Percentiles rank a stretch among this genome's conserved stretches.
Evolutionary conservation across 1,139 yeast genomes (phyloP).

Genomic region (Candida sanyaensis): DNA sequence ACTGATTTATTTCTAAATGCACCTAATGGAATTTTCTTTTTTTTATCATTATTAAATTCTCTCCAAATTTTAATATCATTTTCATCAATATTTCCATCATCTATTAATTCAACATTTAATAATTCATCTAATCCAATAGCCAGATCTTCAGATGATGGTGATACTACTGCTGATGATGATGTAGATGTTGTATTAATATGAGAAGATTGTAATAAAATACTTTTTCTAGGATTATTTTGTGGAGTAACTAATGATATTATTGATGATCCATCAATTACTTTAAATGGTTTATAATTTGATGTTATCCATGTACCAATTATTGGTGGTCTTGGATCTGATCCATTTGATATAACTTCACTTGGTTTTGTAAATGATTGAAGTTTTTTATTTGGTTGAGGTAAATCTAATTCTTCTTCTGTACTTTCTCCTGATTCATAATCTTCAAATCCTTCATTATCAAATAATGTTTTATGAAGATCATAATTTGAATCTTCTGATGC

Average conservation of each 20-base stretch:
- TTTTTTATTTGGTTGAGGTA: slow-evolving; percentile 56
- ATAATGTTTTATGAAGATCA: background rate
- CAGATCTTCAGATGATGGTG: slow-evolving; percentile 36
- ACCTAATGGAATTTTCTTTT: slow-evolving; percentile 74
- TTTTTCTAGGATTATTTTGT: slow-evolving; percentile 4
- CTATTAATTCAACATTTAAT: slow-evolving; percentile 84
- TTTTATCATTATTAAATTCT: slow-evolving; percentile 50
- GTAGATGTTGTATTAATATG: slow-evolving; percentile 4
- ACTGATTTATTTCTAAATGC: slow-evolving; percentile 85
- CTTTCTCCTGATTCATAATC: slow-evolving; percentile 70
- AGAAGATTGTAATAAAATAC: slow-evolving; percentile 5
- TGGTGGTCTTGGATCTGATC: slow-evolving; percentile 87
- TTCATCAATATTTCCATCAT: slow-evolving; percentile 51
- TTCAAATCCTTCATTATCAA: slow-evolving; percentile 17
- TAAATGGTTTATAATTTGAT: slow-evolving; percentile 76
- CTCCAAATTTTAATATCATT: slow-evolving; percentile 55
- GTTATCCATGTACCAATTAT: slow-evolving; percentile 92
- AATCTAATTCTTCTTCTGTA: slow-evolving; percentile 82
- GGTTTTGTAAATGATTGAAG: slow-evolving; percentile 73
- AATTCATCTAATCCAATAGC: slow-evolving; percentile 83
- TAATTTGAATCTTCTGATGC: background rate
- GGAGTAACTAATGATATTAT: slow-evolving; percentile 62
- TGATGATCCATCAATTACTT: slow-evolving; percentile 90
- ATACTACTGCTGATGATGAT: slow-evolving; percentile 1
- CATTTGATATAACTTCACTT: slow-evolving; percentile 84